Evolutionary conservation across 208 protist species (phyloP).

Genomic region (Trypanosoma lewisi): DNA sequence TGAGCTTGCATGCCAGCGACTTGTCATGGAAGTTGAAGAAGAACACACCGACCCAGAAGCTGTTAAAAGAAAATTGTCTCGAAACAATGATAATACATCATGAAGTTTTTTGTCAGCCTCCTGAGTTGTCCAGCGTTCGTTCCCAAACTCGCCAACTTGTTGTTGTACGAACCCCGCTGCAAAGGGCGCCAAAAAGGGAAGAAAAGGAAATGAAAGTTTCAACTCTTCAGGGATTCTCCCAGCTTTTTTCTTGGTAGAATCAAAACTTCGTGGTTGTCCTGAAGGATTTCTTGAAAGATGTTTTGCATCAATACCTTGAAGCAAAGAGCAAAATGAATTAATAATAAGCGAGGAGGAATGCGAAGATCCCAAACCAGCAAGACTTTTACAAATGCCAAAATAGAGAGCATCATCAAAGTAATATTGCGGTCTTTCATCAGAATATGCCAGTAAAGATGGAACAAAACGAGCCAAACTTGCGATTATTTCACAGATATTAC

Average conservation of each 20-base stretch:
- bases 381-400: conserved; percentile 49
- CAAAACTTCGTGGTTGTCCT: neutral
- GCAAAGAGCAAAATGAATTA: conserved; percentile 59
- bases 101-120: conserved; percentile 24
- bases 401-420: conserved; percentile 64
- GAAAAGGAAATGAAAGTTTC: conserved; percentile 67
- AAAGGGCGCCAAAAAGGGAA: conserved; percentile 65
- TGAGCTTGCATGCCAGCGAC: conserved; percentile 27
- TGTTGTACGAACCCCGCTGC: conserved; percentile 65
- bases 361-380: conserved; percentile 47
- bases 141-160: conserved; percentile 27
- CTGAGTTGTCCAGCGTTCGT: conserved; percentile 18
- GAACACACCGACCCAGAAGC: conserved; percentile 16
- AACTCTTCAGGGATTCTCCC: conserved; percentile 15
- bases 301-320: conserved; percentile 60
- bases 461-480: conserved; percentile 37
- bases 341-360: conserved; percentile 50
- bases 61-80: conserved; percentile 46
- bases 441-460: conserved; percentile 16
- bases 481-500: conserved; percentile 69
- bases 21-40: neutral
- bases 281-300: conserved; percentile 28
- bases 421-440: conserved; percentile 1
- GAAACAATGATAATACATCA: conserved; percentile 32
- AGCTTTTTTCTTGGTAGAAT: conserved; percentile 19